A percentile compares a stretch with the other conserved stretches of the same genome.
These are phyloP conservation scores for Fusarium sp. DNA, from an alignment of 2,329 filamentous ascomycete species.

Conservation along the genomic window DNA sequence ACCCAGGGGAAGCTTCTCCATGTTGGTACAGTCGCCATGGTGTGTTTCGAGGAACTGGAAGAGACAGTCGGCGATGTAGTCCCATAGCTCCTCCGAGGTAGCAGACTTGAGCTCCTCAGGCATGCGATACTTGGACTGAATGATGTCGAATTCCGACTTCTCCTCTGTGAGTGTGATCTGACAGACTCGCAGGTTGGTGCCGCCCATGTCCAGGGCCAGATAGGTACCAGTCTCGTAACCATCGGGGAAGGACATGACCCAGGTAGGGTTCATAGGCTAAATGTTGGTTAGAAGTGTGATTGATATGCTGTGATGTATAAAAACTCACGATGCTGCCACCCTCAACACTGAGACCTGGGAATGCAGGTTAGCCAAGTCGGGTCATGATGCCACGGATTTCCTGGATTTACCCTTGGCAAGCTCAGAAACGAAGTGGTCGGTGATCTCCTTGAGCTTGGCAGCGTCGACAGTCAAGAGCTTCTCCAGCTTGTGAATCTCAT, in stretches of 20 bases:
- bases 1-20: constrained; percentile 80
- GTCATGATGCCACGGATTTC: neutral
- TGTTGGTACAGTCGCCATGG: constrained; percentile 73
- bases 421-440: constrained; percentile 88
- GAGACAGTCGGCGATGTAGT: constrained; percentile 93
- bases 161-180: constrained; percentile 89
- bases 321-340: constrained; percentile 89
- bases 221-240: constrained; percentile 90
- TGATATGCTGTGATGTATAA: neutral
- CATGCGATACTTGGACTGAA: constrained; percentile 96
- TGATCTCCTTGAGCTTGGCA: constrained; percentile 88
- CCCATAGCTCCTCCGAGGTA: constrained; percentile 87
- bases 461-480: constrained; percentile 83
- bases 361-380: constrained; percentile 23
- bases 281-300: constrained; percentile 31
- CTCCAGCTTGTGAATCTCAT: constrained; percentile 86
- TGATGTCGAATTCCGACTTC: constrained; percentile 92
- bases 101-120: constrained; percentile 92
- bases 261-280: constrained; percentile 97
- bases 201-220: constrained; percentile 93
- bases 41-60: constrained; percentile 91
- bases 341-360: constrained; percentile 80
- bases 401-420: constrained; percentile 77
- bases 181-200: constrained; percentile 94
- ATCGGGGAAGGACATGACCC: constrained; percentile 91